Base-by-base conservation (phyloP, 768 basidiomycete species). In the Tephrocybe sp. region DNA sequence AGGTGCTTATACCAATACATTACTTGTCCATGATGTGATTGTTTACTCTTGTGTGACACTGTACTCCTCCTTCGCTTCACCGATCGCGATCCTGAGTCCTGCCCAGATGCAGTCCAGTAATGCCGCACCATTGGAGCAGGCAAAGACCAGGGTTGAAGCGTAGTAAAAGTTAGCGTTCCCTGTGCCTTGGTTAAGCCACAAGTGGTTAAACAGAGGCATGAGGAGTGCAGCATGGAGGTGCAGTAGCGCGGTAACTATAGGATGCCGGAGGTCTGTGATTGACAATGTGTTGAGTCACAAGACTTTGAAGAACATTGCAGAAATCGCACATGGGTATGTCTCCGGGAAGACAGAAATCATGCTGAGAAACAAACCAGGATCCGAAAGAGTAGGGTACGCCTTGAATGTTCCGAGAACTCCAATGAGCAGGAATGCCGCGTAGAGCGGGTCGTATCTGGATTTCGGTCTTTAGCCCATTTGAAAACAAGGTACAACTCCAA, bases 121-220 rank as follows among this genome's bases (percentile, higher is more conserved):
- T 15, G 87, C 87, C n/a, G 88, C 80, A 0, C 92, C 93, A 55
- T 90, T 87, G 2, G 86, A 88, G 55, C 93, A 78, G 0, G 92
- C 94, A 66, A 94, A 93, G 13, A 99, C 96, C 52, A 98, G 75
- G 2, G 94, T 98, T 3, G 88, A 86, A 0, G 97, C 97, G 60
- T 98, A 99, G 71, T 91, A 98, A 70, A 99, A 99, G 66, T 98
- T 98, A 38, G 96, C 94, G 61, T 99, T 98, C 2, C 93, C 97
- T 5, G 92, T 90, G 1, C 93, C 94, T 49, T 92, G 87, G 8
- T 74, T 76, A 5, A 98, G 79, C 96, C 97, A 99, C 1, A 98
- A 73, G 51, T 90, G 80, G 61, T 96, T 85, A 67, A 98, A 95
- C 25, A 97, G 76, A 0, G 96, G 96, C 50, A 98, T 78, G 18